Evolutionary conservation across 192 early-diverging fungal genomes (phyloP), one percentile per base, ranked within the genome.

Genomic region (Umbelopsis isabellina): DNA sequence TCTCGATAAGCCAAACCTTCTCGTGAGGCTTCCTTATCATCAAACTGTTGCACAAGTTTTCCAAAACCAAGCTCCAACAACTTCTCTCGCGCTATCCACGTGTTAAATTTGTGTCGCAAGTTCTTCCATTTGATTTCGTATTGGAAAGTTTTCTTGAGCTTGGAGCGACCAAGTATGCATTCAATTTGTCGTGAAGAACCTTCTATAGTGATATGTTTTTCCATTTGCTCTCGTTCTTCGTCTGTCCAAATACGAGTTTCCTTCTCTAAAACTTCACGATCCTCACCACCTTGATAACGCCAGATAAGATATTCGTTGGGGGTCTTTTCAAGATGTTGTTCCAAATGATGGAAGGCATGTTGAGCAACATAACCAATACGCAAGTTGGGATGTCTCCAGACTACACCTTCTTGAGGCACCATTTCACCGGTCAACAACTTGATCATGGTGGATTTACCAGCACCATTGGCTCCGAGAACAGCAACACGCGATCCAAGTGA

Each of bases 351-450:
- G 89, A 94, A 91, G 67, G 92, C 91, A 78, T 94, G 93, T 74
- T 94, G 93, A 22, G 91, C 91, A 73, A 94, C 91, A 78, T 93
- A 93, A 65, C 91, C 92, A 73, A 94, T 86, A 85, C 93, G 90
- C 15, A 93, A 80, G 78, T 91, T 91, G 79, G 91, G 93, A 76
- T 94, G 91, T 80, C 92, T 86, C 85, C 86, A 91, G 25, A 92
- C 86, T 22, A 83, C 84, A 73, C 92, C 92, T 22, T 82, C 79
- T 75, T 90, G 86, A 30, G 91, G 83, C 12, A 82, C 77, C 37
- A 87, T 79, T 80, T 93, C 91, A 65, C 92, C 93, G 58, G 89
- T 91, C 37, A 94, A 69, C 27, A 93, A 66, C 79, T 94, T 94
- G 82, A 94, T 91, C 82, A 91, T 84, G 33, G 93, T 94, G 1